Evolutionary conservation across 2,329 filamentous ascomycete genomes (phyloP).

Genomic region (Botrytis fragariae): DNA sequence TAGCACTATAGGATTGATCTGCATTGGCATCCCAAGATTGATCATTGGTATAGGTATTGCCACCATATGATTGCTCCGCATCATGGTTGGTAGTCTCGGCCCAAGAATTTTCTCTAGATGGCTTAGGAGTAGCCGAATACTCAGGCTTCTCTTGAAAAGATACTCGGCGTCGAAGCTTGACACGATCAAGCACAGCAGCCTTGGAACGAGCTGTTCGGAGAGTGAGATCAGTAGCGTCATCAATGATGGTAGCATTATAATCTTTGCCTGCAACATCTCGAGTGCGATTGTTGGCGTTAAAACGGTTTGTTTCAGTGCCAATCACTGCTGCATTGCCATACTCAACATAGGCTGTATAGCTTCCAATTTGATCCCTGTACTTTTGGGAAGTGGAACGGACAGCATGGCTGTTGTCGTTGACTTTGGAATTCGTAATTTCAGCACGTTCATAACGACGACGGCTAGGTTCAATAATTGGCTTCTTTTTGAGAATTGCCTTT

Average conservation of each 20-base stretch:
- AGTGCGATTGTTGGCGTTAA: background rate
- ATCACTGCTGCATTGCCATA: background rate
- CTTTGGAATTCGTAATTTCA: background rate
- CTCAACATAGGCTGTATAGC: background rate
- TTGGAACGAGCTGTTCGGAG: slow-evolving; percentile 5
- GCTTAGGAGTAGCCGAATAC: background rate
- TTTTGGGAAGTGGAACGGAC: background rate
- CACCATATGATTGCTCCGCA: background rate
- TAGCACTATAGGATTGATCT: background rate
- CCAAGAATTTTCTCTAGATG: background rate
- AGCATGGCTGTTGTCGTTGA: background rate
- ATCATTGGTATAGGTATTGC: background rate
- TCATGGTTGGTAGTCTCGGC: background rate
- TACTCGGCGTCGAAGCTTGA: background rate
- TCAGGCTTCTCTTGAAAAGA: background rate
- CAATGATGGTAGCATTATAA: background rate
- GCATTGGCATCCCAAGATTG: slow-evolving; percentile 8
- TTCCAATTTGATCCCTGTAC: background rate
- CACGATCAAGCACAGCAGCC: background rate
- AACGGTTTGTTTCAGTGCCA: background rate
- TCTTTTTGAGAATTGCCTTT: background rate
- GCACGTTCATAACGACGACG: background rate
- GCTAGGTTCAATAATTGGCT: background rate
- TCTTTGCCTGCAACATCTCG: background rate
- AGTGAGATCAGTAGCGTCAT: slow-evolving; percentile 11